phyloP scores from a whole-genome alignment of 208 protist genomes.

The Trypanosoma conorhini region DNA sequence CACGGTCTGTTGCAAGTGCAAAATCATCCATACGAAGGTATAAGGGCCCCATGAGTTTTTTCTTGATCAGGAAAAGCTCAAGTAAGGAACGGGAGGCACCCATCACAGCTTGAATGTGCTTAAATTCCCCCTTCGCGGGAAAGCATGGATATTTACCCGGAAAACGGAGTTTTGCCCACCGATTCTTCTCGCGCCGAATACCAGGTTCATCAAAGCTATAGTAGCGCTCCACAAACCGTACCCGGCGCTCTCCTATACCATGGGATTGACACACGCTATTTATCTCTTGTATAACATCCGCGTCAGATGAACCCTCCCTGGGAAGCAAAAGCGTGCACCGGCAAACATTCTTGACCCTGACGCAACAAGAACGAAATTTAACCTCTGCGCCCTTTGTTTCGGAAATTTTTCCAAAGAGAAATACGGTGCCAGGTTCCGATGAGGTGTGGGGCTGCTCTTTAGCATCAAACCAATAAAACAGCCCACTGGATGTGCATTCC shows the following conservation, averaged over 20 bases:
- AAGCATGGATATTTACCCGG: slow-evolving; percentile 67
- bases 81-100: slow-evolving; percentile 78
- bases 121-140: slow-evolving; percentile 34
- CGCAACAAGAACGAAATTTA: slow-evolving; percentile 71
- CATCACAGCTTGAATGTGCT: slow-evolving; percentile 85
- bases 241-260: slow-evolving; percentile 69
- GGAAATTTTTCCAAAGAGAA: slow-evolving; percentile 88
- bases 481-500: neutral
- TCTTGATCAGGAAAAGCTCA: slow-evolving; percentile 95
- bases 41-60: slow-evolving; percentile 93
- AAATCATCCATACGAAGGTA: slow-evolving; percentile 78
- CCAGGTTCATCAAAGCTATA: slow-evolving; percentile 92
- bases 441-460: slow-evolving; percentile 76
- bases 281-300: slow-evolving; percentile 84
- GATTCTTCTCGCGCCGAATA: slow-evolving; percentile 74
- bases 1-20: slow-evolving; percentile 31
- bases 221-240: slow-evolving; percentile 92
- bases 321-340: slow-evolving; percentile 82
- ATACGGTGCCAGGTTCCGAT: slow-evolving; percentile 79
- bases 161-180: slow-evolving; percentile 93
- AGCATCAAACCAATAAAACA: slow-evolving; percentile 86
- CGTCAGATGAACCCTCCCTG: slow-evolving; percentile 48
- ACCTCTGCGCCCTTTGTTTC: slow-evolving; percentile 36
- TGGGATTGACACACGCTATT: slow-evolving; percentile 65
- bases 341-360: slow-evolving; percentile 82